phyloP scores from a whole-genome alignment of 108 stramenopile species.

The Conticribra guillardii region DNA sequence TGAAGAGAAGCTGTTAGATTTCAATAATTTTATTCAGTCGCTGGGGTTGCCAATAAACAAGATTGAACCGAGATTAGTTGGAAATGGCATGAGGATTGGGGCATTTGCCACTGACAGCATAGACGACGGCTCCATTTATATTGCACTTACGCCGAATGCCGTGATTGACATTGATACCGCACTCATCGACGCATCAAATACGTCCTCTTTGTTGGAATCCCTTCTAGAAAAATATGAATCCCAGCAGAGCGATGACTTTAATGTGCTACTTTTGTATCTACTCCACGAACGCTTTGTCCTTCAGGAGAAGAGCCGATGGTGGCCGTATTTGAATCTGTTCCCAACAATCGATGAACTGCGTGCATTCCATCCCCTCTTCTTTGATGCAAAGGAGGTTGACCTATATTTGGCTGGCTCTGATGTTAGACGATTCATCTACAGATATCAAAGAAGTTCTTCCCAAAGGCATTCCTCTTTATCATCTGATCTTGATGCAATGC shows the following conservation, averaged over 20 bases:
- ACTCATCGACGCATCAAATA: slow-evolving; percentile 14
- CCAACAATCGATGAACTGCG: slow-evolving; percentile 51
- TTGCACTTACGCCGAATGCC: slow-evolving; percentile 47
- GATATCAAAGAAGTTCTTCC: slow-evolving; percentile 26
- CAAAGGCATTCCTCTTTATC: slow-evolving; percentile 24
- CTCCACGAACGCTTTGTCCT: slow-evolving; percentile 66
- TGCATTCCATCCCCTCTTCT: slow-evolving; percentile 46
- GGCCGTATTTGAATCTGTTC: slow-evolving; percentile 74
- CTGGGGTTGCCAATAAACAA: slow-evolving; percentile 48
- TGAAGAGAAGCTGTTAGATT: slow-evolving; percentile 27
- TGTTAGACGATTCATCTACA: slow-evolving; percentile 38
- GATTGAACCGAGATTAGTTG: slow-evolving; percentile 41
- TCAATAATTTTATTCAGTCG: slow-evolving; percentile 53
- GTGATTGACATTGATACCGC: slow-evolving; percentile 58
- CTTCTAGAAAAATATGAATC: slow-evolving; percentile 24
- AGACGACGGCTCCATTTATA: slow-evolving; percentile 54
- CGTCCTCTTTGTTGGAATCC: slow-evolving; percentile 1
- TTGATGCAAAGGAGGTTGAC: slow-evolving; percentile 52
- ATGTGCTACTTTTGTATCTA: slow-evolving; percentile 64
- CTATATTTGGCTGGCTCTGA: slow-evolving; percentile 34
- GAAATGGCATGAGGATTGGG: slow-evolving; percentile 54
- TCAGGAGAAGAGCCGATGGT: slow-evolving; percentile 54
- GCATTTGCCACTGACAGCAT: slow-evolving; percentile 60
- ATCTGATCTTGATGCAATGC: slow-evolving; percentile 42
- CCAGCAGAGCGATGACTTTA: slow-evolving; percentile 51